Evolutionary conservation across 2,329 filamentous ascomycete species (phyloP), one percentile per base, ranked within the genome.

Genomic region (Sporothrix globosa): DNA sequence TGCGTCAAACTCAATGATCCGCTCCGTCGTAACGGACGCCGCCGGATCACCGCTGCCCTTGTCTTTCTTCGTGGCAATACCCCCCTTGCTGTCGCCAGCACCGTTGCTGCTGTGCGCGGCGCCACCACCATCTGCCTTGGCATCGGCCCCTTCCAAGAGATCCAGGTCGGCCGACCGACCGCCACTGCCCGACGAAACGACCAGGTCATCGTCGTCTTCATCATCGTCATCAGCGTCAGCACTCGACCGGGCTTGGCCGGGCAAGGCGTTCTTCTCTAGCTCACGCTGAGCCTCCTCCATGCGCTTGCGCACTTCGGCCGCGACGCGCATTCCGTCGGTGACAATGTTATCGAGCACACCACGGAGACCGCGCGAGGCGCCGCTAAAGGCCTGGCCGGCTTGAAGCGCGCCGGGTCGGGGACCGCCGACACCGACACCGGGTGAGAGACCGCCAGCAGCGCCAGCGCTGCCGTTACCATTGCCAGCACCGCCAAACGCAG

Each of bases 321-420:
- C 96, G 71, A 98, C 95, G 46, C 95, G 90, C 90, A 98, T 97
- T 54, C 96, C 96, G 78, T 99, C 96, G 1, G 92, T 97, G 74
- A 98, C 96, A 76, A 99, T 98, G 76, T 97, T 97, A 82, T 99
- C 96, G 52, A 99, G 84, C 71, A 99, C 96, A 24, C 96, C 96
- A 54, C 96, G 87, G 1, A 99, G 85, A 27, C 96, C 93, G 74
- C 94, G 91, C 68, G 85, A 60, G 84, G 88, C 46, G 87, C 84
- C 76, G 90, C 84, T 61, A 4, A 72, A 41, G 13, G 67, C 72
- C 48, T 70, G 68, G 24, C 70, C 72, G 2, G 67, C 34, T 27
- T 56, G 72, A 30, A 71, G 44, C 5, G 14, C 52, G 21, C 66
- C 66, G 17, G 66, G 66, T 2, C 66, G 52, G 9, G 24, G 50